Evolutionary conservation across 306 rosid species (phyloP), one percentile per base, ranked within the genome.

Genomic region (Rubus idaeus): DNA sequence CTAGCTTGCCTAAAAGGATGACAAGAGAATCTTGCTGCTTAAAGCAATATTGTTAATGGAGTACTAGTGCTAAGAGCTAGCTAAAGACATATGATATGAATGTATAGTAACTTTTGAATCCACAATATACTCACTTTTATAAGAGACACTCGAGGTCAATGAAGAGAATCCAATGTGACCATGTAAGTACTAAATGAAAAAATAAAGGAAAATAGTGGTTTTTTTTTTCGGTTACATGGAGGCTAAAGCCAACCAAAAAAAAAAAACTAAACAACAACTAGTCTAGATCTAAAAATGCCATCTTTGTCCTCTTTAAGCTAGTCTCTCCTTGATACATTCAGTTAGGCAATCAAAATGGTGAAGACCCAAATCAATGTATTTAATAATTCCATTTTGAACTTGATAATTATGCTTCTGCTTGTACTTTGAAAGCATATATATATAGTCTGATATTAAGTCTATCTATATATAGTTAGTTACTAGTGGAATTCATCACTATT

Each of bases 161-260:
- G 42, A 76, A 86, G 83, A 85, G 96, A 86, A 91, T 91, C 93
- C 96, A 79, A 89, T 88, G 93, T 70, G 42, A 20, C 2, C 67
- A 40, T 10, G 13, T 37, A 40, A 53, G 75, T 58, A n/a, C 20
- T 52, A 16, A 52, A 52, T 52, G 3, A 17, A 57, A 21, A 21
- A 57, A 57, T 1, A 10, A 57, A 20, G 20, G 6, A 8, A 6
- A 52, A 18, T 5, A 3, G 1, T 30, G 35, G 35, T 30, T 30
- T 52, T 52, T 17, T 52, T 0, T 17, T 52, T 47, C 5, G 12
- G 12, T 52, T 55, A 8, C 9, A 55, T 45, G 49, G 49, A 45
- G 49, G 10, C 49, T 1, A 7, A 45, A 45, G 3, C 49, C 8
- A 45, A 10, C 10, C n/a, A 23, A 23, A 23, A 23, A 23, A 45